Base-by-base conservation (phyloP, 2,329 filamentous ascomycete genomes). In the Tolypocladium nubicola region DNA sequence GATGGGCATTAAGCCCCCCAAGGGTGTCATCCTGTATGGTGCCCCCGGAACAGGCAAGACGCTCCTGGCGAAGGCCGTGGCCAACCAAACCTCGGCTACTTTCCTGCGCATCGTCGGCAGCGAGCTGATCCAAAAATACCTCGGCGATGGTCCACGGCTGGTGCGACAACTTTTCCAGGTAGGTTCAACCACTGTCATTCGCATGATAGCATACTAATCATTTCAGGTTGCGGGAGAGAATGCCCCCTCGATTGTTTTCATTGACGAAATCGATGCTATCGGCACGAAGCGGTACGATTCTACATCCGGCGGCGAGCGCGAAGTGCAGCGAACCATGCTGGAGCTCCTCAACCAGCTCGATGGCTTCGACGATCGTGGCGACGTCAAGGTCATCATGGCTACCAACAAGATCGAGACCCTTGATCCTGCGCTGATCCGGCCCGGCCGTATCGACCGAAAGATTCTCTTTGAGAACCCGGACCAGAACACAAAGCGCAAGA, bases 391-490 rank as follows among this genome's bases (percentile, higher is more conserved):
- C 61, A 93, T 99, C 73, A 97, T 99, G 92, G 95, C 94, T 14
- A 99, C 94, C 64, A 99, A 99, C 85, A 99, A 99, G 84, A 99
- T 99, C 65, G 95, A 99, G 65, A 96, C 90, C 4, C 81, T 99
- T 35, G 95, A 99, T 69, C 94, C 94, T 57, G 94, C 94, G 21
- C 80, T 99, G 65, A 99, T 99, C 70, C 88, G 94, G 64, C 94
- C 94, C 50, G 94, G 94, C 62, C 92, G 94, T 81, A 99, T 99
- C 73, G 94, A 99, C 74, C 87, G 94, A 66, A 99, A 99, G 83
- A 99, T 99, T 61, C 75, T 87, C 61, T 89, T 86, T 68, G 81
- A 84, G 71, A 81, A 86, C 67, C 78, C 76, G 52, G 78, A 85
- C 74, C 87, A 97, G 80, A 92, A 93, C 75, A 99, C 94, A 58